These are phyloP conservation scores for Lichtheimia hyalospora DNA, from an alignment of 371 early-diverging fungal genomes.

Conservation along the genomic window DNA sequence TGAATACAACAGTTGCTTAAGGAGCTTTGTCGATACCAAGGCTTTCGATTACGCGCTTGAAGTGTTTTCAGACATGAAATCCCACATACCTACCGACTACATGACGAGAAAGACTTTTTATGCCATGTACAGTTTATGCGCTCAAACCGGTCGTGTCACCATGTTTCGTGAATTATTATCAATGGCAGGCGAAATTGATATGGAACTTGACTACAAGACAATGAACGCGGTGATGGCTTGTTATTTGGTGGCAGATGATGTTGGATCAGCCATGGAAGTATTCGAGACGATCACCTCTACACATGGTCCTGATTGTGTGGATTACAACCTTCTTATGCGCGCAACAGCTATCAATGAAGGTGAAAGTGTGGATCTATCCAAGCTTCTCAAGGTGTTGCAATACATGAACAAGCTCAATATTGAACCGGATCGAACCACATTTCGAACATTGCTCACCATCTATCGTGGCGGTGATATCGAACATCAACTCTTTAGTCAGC, in stretches of 20 bases:
- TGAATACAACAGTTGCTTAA: conserved; percentile 17
- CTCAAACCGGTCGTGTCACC: conserved; percentile 28
- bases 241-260: conserved; percentile 24
- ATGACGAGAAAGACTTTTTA: conserved; percentile 9
- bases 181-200: conserved; percentile 8
- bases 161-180: conserved; percentile 23
- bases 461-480: conserved; percentile 25
- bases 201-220: conserved; percentile 22
- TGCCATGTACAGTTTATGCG: conserved; percentile 27
- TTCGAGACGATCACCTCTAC: conserved; percentile 26
- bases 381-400: conserved; percentile 32
- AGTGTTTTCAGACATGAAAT: conserved; percentile 16
- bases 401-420: conserved; percentile 40
- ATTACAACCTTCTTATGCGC: conserved; percentile 43
- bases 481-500: conserved; percentile 16
- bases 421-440: conserved; percentile 29
- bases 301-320: conserved; percentile 37
- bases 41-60: conserved; percentile 9
- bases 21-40: conserved; percentile 19
- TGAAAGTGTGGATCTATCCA: conserved; percentile 14
- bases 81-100: background rate
- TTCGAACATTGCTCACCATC: conserved; percentile 28
- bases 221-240: conserved; percentile 33
- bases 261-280: conserved; percentile 23
- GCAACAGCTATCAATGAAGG: conserved; percentile 14